phyloP scores from a whole-genome alignment of 192 early-diverging fungal genomes.

The Backusella mclennaniae region DNA sequence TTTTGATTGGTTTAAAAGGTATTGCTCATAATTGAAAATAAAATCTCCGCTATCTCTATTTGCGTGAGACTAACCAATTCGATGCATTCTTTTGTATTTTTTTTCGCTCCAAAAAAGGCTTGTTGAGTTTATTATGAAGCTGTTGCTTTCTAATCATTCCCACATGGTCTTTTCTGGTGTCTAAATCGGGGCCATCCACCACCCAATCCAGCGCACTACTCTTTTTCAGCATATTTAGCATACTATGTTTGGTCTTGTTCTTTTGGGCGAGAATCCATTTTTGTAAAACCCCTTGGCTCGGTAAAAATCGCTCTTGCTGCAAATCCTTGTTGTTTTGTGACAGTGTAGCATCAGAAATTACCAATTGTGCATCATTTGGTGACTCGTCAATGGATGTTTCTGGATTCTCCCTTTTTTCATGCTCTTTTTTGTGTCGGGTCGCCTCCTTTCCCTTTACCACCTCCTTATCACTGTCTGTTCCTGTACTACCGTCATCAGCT shows the following conservation, averaged over 20 bases:
- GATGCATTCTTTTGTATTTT: neutral
- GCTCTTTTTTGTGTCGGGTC: too few species aligned
- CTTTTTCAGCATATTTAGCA: neutral
- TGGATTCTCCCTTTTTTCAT: too few species aligned
- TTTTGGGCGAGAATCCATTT: neutral
- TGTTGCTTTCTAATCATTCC: neutral
- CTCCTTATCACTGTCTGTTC: neutral
- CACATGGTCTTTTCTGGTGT: neutral
- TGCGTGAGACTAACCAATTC: neutral
- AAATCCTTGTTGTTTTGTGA: neutral
- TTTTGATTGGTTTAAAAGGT: neutral
- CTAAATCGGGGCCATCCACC: neutral
- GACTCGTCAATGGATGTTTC: neutral
- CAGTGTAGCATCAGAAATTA: neutral
- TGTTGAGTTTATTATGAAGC: neutral
- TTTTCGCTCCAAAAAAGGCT: neutral
- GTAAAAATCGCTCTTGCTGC: neutral
- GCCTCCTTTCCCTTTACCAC: neutral
- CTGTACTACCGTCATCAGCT: neutral
- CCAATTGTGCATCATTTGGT: neutral
- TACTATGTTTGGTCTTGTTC: neutral
- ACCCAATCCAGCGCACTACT: neutral
- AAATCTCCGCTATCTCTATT: neutral
- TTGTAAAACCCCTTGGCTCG: neutral
- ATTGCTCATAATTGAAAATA: slow-evolving; percentile 9